Evolutionary conservation across 768 basidiomycete genomes (phyloP), one percentile per base, ranked within the genome.

Genomic region (Russula vinacea): DNA sequence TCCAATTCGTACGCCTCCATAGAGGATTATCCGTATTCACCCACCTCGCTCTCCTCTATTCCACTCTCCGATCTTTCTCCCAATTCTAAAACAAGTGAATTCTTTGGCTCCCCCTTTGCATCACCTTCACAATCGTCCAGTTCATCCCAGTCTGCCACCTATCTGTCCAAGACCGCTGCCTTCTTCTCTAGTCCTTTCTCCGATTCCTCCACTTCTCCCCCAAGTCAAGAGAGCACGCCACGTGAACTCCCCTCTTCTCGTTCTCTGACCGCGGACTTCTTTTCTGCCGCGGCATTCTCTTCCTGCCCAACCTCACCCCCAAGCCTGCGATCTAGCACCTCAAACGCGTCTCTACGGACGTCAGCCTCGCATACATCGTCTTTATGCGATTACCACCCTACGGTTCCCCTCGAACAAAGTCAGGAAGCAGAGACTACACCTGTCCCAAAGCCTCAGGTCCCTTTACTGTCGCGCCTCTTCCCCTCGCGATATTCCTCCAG

Each of bases 201-300:
- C 33, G 53, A 67, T 24, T 49, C 29, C 9, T 61, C 67, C 8
- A 56, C 54, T 32, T 65, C 61, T 2, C 56, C 57, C 5, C 53
- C 61, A 11, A 50, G 49, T 10, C 37, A 19, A 13, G 62, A 32
- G 37, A n/a, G 11, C 33, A 61, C 40, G 9, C 49, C 64, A 11
- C 64, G 55, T 47, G 64, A 65, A 16, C 24, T 51, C 24, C 42
- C 64, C 1, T 37, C 66, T 11, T 42, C 66, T 7, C 62, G 59
- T 56, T 64, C 66, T 26, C 45, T 63, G 44, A 68, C 68, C 7
- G 62, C 66, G 9, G 66, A 68, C 37, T 67, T 68, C 42, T 68
- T 68, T 35, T 1, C 58, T n/a, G 14, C 50, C 17, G 50, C 51
- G 7, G 51, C 65, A 3, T 56, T 56, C 33, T 64, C 57, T 17